Evolutionary conservation across 1,284 basidiomycete species (phyloP).

Genomic region (Marasmius sp.): DNA sequence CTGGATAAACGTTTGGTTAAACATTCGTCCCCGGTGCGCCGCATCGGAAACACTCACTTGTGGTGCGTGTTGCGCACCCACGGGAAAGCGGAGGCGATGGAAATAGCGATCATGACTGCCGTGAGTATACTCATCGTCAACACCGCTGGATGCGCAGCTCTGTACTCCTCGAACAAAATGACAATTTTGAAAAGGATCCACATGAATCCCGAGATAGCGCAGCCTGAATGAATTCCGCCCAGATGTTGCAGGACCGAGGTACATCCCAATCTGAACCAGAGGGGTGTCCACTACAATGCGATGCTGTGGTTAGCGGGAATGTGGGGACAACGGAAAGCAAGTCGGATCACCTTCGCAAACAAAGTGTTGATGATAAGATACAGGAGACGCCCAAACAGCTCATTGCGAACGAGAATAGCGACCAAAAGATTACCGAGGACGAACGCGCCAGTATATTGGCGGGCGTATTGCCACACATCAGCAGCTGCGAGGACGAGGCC

Average conservation of each 20-base stretch:
- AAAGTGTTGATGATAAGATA: conserved; percentile 58
- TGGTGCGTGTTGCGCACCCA: conserved; percentile 69
- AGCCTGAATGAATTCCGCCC: conserved; percentile 73
- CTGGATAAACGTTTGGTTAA: conserved; percentile 29
- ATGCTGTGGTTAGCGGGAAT: conserved; percentile 24
- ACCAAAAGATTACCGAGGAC: conserved; percentile 57
- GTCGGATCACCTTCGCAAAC: conserved; percentile 61
- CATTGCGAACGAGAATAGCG: conserved; percentile 57
- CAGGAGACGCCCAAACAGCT: conserved; percentile 60
- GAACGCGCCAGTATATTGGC: conserved; percentile 57
- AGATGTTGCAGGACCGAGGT: conserved; percentile 67
- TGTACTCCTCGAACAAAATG: conserved; percentile 53
- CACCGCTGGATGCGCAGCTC: conserved; percentile 53
- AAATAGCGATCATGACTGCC: conserved; percentile 53
- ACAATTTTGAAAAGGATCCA: conserved; percentile 64
- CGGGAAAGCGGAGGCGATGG: conserved; percentile 63
- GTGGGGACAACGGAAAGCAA: conserved; percentile 60
- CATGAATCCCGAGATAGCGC: conserved; percentile 58
- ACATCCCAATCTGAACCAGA: conserved; percentile 58
- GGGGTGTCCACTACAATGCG: conserved; percentile 55
- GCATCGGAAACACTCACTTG: conserved; percentile 43
- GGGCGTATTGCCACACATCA: conserved; percentile 58
- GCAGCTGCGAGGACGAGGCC: conserved; percentile 50
- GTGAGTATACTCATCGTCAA: conserved; percentile 59
- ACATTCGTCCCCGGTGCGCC: too few relatives aligned